Base-by-base conservation (phyloP, 1,139 yeast genomes). In the Hanseniaspora sp. region DNA sequence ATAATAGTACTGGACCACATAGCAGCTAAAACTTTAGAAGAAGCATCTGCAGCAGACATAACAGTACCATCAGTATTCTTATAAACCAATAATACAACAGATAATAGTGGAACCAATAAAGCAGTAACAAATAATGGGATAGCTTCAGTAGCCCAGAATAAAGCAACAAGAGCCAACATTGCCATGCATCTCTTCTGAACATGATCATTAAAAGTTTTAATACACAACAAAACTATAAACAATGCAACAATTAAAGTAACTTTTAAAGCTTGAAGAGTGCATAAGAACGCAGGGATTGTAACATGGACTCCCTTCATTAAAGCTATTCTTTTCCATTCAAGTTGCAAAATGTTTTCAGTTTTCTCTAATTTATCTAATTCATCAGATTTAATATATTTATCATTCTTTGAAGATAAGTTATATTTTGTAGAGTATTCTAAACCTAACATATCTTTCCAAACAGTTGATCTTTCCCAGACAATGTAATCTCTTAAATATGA, bases 1-100 rank as follows among this genome's bases (percentile, higher is more conserved):
- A 82, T 76, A 58, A 82, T 82, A 4, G 83, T 84, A 1, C 87
- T 81, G 56, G 81, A 79, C 87, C 87, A 82, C 88, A 82, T 82
- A 11, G 79, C 70, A 1, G 78, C 66, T 29, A 82, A 72, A 53
- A 82, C 77, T 57, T 63, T 77, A 40, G 76, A 69, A 0, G 86
- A 78, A 1, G 86, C 77, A 41, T 69, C 74, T 0, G 75, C 67
- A 3, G 86, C 78, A 33, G 60, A 63, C 80, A 80, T 74, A 0
- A 74, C 71, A 7, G 74, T 60, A 1, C 86, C 86, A 47, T 74
- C 77, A 1, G 62, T 59, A 62, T 79, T 74, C 62, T 80, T 82
- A 58, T 79, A 66, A 6, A 82, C 83, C 52, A 71, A 71, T 59
- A 82, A 77, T 17, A 74, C 66, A 49, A 82, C 82, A 51, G 78